phyloP scores from a whole-genome alignment of 805 yeast genomes.

The Ogataea trehalophila region DNA sequence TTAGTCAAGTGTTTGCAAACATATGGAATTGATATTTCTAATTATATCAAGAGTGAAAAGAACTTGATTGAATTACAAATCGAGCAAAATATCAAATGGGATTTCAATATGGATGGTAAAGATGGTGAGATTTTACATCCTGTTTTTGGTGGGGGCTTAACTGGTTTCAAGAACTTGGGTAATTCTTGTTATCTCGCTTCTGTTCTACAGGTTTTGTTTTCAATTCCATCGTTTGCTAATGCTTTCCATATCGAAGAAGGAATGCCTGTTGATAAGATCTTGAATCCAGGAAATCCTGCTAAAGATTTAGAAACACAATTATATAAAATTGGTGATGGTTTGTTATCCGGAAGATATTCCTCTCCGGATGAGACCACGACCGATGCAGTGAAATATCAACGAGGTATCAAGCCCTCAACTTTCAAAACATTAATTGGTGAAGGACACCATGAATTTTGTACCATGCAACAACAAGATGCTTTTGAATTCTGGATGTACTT shows the following conservation, averaged over 20 bases:
- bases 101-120: conserved; percentile 72
- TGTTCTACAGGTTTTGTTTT: conserved; percentile 66
- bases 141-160: conserved; percentile 68
- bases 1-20: conserved; percentile 43
- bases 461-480: conserved; percentile 93
- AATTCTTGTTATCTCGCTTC: conserved; percentile 90
- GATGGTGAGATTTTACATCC: conserved; percentile 62
- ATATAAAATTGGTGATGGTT: conserved; percentile 74
- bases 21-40: conserved; percentile 63
- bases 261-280: conserved; percentile 29
- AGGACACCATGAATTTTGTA: conserved; percentile 74
- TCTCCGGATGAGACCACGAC: conserved; percentile 43
- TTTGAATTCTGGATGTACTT: conserved; percentile 78
- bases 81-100: conserved; percentile 93
- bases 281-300: conserved; percentile 47
- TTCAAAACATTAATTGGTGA: conserved; percentile 76
- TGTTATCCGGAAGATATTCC: conserved; percentile 69
- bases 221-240: conserved; percentile 35
- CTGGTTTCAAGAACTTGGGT: conserved; percentile 87
- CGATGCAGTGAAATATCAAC: conserved; percentile 50
- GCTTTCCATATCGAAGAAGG: conserved; percentile 35
- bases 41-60: conserved; percentile 73
- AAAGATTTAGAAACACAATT: conserved; percentile 70
- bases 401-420: conserved; percentile 71
- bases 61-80: conserved; percentile 82